Evolutionary conservation across 164 flowering plant genomes (phyloP).

Genomic region (Euptelea pleiosperma): DNA sequence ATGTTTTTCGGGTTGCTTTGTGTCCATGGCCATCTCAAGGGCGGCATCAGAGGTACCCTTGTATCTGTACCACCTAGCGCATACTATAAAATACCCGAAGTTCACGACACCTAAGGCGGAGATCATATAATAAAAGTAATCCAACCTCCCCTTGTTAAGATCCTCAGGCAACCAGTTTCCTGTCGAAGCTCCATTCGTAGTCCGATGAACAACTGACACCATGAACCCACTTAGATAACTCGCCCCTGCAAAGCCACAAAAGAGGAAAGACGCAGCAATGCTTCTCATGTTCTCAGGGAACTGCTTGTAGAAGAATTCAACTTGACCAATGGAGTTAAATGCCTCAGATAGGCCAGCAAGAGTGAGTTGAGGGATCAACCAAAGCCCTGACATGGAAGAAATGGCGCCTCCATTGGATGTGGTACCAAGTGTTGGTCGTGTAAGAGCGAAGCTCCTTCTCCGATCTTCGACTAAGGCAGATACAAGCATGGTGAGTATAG

Average conservation of each 20-base stretch:
- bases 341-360: constrained; percentile 54
- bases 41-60: constrained; percentile 22
- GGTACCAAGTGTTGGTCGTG: constrained; percentile 24
- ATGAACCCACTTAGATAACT: constrained; percentile 47
- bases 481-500: constrained; percentile 34
- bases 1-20: constrained; percentile 9
- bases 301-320: constrained; percentile 65
- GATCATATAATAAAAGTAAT: constrained; percentile 39
- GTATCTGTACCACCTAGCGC: constrained; percentile 45
- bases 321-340: constrained; percentile 37
- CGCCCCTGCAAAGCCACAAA: constrained; percentile 35
- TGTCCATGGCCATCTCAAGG: constrained; percentile 13
- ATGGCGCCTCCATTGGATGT: constrained; percentile 27
- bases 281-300: constrained; percentile 76
- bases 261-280: constrained; percentile 44
- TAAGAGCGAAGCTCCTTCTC: constrained; percentile 32
- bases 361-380: constrained; percentile 51
- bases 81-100: constrained; percentile 36
- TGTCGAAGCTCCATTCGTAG: constrained; percentile 1
- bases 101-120: constrained; percentile 33
- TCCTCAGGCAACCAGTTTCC: constrained; percentile 51
- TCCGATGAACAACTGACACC: constrained; percentile 23
- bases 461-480: constrained; percentile 43
- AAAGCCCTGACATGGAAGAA: constrained; percentile 47
- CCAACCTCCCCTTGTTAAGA: constrained; percentile 49